These are phyloP conservation scores for Mycena floridula DNA, from an alignment of 768 basidiomycete species.

Conservation along the genomic window DNA sequence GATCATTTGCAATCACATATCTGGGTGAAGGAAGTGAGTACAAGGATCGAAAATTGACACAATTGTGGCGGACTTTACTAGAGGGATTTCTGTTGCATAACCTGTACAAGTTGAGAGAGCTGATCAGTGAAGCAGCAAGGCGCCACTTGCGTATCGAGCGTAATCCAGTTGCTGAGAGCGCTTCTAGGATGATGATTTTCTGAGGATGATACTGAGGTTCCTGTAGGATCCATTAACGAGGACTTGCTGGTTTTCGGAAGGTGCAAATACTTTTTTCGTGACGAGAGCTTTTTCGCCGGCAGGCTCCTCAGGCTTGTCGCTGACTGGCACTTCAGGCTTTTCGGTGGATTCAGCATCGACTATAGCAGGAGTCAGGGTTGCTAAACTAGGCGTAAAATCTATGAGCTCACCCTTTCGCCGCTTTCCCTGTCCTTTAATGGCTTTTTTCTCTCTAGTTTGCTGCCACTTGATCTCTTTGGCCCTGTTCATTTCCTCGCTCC, in stretches of 20 bases:
- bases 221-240: neutral
- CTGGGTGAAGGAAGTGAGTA: constrained; percentile 34
- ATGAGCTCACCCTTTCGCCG: constrained; percentile 33
- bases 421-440: constrained; percentile 34
- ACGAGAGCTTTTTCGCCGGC: no score
- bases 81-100: constrained; percentile 95
- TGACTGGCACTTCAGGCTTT: neutral
- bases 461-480: constrained; percentile 60
- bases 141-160: constrained; percentile 93
- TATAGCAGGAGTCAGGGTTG: neutral
- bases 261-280: no score
- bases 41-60: neutral
- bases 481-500: constrained; percentile 70
- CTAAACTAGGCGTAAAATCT: neutral
- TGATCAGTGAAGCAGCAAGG: no score
- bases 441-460: constrained; percentile 43
- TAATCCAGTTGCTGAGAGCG: constrained; percentile 92
- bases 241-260: neutral
- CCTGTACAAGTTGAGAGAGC: no score
- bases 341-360: constrained; percentile 1
- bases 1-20: constrained; percentile 90
- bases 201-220: constrained; percentile 45
- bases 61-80: constrained; percentile 75
- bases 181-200: constrained; percentile 81
- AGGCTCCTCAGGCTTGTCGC: neutral